Evolutionary conservation across 2,329 filamentous ascomycete species (phyloP), one percentile per base, ranked within the genome.

Genomic region (Paraphoma sp.): DNA sequence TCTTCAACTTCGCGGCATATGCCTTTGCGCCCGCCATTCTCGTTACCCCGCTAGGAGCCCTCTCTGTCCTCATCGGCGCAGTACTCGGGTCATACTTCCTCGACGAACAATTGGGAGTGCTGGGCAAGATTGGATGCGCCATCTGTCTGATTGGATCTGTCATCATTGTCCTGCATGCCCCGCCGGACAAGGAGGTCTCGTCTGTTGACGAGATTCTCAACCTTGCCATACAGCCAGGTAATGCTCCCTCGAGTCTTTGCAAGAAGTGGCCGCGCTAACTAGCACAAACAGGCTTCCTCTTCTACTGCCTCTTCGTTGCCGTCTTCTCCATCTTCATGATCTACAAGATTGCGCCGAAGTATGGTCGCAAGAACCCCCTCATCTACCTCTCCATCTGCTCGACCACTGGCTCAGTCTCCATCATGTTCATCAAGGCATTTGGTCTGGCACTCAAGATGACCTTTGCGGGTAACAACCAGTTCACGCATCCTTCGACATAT

Each of bases 371-470:
- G 80, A 99, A 98, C 76, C 94, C 95, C 9, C 86, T 99, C 68
- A 90, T 99, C 68, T 99, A 94, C 79, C 88, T 99, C 66, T 97
- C 93, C 67, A 98, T 99, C 68, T 99, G 95, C 84, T 97, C 93
- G 49, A 96, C 93, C 3, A 93, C 97, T 62, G 95, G 95, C 69
- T 97, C 93, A 50, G 90, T 99, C 60, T 98, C 95, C 11, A 94
- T 99, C 82, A 99, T 99, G 95, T 93, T 95, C 31, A 91, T 98
- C 79, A 99, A 99, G 82, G 95, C 95, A 4, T 98, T 99, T 69
- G 95, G 95, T 55, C 97, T 98, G 75, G 96, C 95, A 36, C 83
- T 99, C 64, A 99, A 99, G 80, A 87, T 99, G 72, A 98, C 94
- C 0, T 87, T 99, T 65, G 88, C 85, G 46, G 95, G 94, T 51